These are phyloP conservation scores for Kodamaea lidongshanica DNA, from an alignment of 805 yeast genomes.

Conservation along the genomic window DNA sequence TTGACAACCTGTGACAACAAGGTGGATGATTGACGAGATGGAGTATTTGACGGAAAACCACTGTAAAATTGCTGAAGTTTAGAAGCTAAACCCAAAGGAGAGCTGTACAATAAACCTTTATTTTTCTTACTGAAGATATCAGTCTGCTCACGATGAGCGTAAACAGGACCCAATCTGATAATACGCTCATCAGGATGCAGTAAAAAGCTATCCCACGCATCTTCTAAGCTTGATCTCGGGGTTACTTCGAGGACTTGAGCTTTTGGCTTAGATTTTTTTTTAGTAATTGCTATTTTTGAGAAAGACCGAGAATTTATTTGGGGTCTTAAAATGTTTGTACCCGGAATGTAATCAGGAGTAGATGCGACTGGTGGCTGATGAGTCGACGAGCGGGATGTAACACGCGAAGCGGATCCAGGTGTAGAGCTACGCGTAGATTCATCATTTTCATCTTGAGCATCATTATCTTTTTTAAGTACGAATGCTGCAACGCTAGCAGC, in stretches of 20 bases:
- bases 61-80: conserved; percentile 13
- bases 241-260: conserved; percentile 36
- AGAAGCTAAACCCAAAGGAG: conserved; percentile 44
- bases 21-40: conserved; percentile 20
- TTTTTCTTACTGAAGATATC: conserved; percentile 51
- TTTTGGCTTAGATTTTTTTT: conserved; percentile 18
- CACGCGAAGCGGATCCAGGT: conserved; percentile 3
- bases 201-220: conserved; percentile 53
- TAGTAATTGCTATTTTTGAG: conserved; percentile 10
- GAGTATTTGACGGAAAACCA: conserved; percentile 10
- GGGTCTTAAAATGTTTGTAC: conserved; percentile 54
- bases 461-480: conserved; percentile 22
- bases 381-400: conserved; percentile 1
- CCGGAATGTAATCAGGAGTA: conserved; percentile 49
- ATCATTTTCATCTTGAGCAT: conserved; percentile 19
- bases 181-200: conserved; percentile 55
- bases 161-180: conserved; percentile 48
- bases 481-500: conserved; percentile 38
- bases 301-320: conserved; percentile 33
- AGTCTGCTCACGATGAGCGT: conserved; percentile 37
- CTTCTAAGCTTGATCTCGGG: conserved; percentile 48
- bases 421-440: conserved; percentile 9
- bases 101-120: conserved; percentile 52
- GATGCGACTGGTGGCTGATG: background rate
- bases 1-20: conserved; percentile 35